Evolutionary conservation across 2,329 filamentous ascomycete genomes (phyloP).

Genomic region (Basipetospora chlamydospora): DNA sequence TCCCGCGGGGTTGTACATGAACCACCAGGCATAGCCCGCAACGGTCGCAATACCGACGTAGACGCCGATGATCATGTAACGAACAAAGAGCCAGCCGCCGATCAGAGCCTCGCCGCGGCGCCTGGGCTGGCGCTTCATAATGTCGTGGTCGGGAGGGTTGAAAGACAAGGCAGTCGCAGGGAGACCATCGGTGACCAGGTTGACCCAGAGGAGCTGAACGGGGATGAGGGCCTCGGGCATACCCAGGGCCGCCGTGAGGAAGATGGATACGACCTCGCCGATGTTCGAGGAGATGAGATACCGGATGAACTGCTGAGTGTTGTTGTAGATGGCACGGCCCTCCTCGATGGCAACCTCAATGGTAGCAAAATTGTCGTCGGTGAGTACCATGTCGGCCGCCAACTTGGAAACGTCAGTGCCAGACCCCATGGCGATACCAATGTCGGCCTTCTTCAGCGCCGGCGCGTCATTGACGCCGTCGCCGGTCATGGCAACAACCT

Average conservation of each 20-base stretch:
- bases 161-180: constrained; percentile 93
- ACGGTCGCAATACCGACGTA: constrained; percentile 94
- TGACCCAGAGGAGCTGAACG: constrained; percentile 96
- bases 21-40: constrained; percentile 98
- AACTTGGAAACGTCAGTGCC: constrained; percentile 95
- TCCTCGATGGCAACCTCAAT: constrained; percentile 95
- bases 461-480: constrained; percentile 98
- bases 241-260: constrained; percentile 86
- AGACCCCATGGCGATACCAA: constrained; percentile 96
- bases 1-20: constrained; percentile 85
- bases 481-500: constrained; percentile 98
- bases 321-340: constrained; percentile 97
- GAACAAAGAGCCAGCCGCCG: constrained; percentile 91
- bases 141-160: constrained; percentile 96
- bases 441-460: constrained; percentile 95
- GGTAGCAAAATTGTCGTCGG: constrained; percentile 97
- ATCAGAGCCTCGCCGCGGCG: constrained; percentile 90
- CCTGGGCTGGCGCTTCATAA: constrained; percentile 84
- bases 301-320: constrained; percentile 98
- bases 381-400: constrained; percentile 95
- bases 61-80: constrained; percentile 88
- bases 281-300: constrained; percentile 99
- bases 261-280: constrained; percentile 97
- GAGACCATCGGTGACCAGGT: constrained; percentile 92
- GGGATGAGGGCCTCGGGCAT: constrained; percentile 97